A percentile compares a stretch with the other conserved stretches of the same genome.
These are phyloP conservation scores for Vaccinium myrtillus DNA, from an alignment of 148 eudicot species.

Conservation along the genomic window DNA sequence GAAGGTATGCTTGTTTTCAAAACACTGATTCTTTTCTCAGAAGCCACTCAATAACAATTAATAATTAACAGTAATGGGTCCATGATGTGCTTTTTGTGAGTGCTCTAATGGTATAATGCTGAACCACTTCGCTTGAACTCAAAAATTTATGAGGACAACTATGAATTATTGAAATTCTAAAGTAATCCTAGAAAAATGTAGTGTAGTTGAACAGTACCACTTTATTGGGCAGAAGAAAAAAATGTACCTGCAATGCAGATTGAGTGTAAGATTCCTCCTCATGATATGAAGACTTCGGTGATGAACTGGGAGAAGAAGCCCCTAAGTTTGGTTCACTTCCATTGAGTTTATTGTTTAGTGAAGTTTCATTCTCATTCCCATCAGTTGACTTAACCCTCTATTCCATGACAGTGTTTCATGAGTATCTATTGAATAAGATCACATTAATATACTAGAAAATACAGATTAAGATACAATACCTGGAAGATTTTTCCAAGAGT, in stretches of 20 bases:
- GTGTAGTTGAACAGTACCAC: neutral
- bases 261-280: conserved; percentile 43
- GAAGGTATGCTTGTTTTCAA: neutral
- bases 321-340: conserved; percentile 51
- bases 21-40: neutral
- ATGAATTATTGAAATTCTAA: neutral
- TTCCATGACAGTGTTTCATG: neutral
- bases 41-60: neutral
- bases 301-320: conserved; percentile 35
- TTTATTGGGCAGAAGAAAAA: conserved; percentile 3
- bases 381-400: conserved; percentile 60
- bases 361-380: conserved; percentile 51
- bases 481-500: conserved; percentile 93
- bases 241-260: conserved; percentile 58
- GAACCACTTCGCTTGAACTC: neutral
- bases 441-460: conserved; percentile 4
- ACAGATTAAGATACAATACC: conserved; percentile 33
- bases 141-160: neutral
- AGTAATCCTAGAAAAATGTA: neutral
- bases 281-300: conserved; percentile 35
- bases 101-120: neutral
- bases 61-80: neutral
- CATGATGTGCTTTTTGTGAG: neutral
- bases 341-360: conserved; percentile 39
- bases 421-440: neutral